A percentile compares a stretch with the other conserved stretches of the same genome.
Evolutionary conservation across 1,284 basidiomycete genomes (phyloP).

Genomic region (Ganoderma sp.): DNA sequence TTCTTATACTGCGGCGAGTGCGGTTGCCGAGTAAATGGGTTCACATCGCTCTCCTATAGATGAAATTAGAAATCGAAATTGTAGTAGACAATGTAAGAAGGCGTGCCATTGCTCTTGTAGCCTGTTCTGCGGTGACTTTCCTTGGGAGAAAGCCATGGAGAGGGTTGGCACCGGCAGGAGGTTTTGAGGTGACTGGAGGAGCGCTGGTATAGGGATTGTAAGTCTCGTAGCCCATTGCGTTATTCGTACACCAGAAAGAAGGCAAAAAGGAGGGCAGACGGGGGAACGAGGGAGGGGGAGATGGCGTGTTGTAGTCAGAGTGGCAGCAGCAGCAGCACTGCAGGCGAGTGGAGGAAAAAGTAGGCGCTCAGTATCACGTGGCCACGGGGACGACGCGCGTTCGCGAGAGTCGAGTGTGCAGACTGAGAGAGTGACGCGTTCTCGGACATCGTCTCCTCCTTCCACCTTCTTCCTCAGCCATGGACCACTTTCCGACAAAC

Average conservation of each 20-base stretch:
- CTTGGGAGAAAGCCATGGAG: constrained; percentile 66
- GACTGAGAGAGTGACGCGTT: constrained; percentile 12
- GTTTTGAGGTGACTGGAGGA: constrained; percentile 31
- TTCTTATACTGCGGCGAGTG: constrained; percentile 85
- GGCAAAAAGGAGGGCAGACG: neutral
- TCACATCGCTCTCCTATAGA: constrained; percentile 79
- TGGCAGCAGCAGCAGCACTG: constrained; percentile 1
- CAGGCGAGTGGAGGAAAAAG: constrained; percentile 5
- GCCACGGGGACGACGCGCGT: constrained; percentile 25
- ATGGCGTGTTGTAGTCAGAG: neutral
- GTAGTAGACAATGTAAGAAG: neutral
- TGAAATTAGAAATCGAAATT: neutral
- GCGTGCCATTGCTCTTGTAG: constrained; percentile 51
- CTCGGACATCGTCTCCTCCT: constrained; percentile 7
- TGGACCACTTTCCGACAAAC: constrained; percentile 83
- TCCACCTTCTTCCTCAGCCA: constrained; percentile 39
- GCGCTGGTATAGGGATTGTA: constrained; percentile 36
- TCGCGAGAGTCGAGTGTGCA: constrained; percentile 14
- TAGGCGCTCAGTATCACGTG: constrained; percentile 23
- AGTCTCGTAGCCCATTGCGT: constrained; percentile 15
- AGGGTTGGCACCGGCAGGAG: constrained; percentile 43
- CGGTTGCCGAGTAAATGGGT: constrained; percentile 87
- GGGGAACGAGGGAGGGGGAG: neutral
- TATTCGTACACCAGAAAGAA: neutral
- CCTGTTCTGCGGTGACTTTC: constrained; percentile 48